Base-by-base conservation (phyloP, 2,329 filamentous ascomycete species). In the Cercospora zeae-maydis region DNA sequence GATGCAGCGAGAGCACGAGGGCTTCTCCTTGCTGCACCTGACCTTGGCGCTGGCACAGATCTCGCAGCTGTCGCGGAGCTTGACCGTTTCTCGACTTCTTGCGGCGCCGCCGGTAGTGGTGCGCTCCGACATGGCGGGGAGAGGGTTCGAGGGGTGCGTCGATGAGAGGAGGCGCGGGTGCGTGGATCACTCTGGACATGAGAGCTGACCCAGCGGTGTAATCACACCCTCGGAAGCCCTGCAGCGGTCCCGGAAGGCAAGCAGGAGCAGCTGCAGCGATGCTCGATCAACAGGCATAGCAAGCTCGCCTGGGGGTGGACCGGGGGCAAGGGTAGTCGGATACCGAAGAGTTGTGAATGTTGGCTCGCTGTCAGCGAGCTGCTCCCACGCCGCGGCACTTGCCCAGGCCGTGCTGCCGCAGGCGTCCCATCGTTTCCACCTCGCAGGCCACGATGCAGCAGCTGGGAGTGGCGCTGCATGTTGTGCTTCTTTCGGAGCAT, bases 1-100 rank as follows among this genome's bases (percentile, higher is more conserved):
- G 16, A 51, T 34, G 42, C 57, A 59, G 27, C 57, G 57, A 16
- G 33, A 52, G 24, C 57, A 59, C 4, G 57, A 34, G 5, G 57
- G 57, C 57, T 59, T 59, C 34, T 59, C 57, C 47, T 59, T 59
- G 30, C 57, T 39, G 21, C 57, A 59, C 36, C 42, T 16, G 42
- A 59, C 57, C 57, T 59, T 59, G 27, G 57, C 57, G 34, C 30
- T 36, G 42, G 57, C 57, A 37, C 57, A 59, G 10, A 36, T 59
- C 13, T 59, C 57, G 33, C 57, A 59, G 31, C 57, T 59, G 33
- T 59, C 57, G 14, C 57, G 57, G 14, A 59, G 30, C 31, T 59
- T 59, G 42, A 57, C 54, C 14, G 54, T 42, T 21, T 57, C 54
- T 24, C 54, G 54, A 57, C 34, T 37, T 42, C 36, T 45, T 33